phyloP scores from a whole-genome alignment of 2,329 filamentous ascomycete genomes.

The Fusarium lateritium region DNA sequence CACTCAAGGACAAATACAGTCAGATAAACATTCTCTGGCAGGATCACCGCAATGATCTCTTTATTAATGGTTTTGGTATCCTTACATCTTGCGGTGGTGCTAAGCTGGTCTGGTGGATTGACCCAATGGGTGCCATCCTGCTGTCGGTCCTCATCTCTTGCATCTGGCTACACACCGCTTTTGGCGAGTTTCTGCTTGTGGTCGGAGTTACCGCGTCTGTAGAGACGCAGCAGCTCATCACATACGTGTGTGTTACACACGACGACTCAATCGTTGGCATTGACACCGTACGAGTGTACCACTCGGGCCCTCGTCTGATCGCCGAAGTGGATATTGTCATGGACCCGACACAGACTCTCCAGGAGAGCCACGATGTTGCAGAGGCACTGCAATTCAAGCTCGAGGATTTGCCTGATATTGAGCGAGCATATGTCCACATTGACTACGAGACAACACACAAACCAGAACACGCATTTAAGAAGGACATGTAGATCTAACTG shows the following conservation, averaged over 20 bases:
- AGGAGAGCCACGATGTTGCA: slow-evolving; percentile 90
- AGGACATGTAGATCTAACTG: slow-evolving; percentile 64
- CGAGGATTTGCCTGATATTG: slow-evolving; percentile 91
- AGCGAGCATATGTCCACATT: slow-evolving; percentile 95
- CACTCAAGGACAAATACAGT: slow-evolving; percentile 89
- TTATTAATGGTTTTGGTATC: slow-evolving; percentile 95
- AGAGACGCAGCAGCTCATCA: slow-evolving; percentile 91
- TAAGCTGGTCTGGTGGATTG: slow-evolving; percentile 94
- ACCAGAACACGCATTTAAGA: slow-evolving; percentile 81
- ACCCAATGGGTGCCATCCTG: slow-evolving; percentile 90
- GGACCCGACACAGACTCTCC: slow-evolving; percentile 80
- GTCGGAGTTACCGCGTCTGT: slow-evolving; percentile 91
- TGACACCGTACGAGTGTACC: slow-evolving; percentile 95
- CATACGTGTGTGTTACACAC: slow-evolving; percentile 92
- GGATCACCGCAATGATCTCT: slow-evolving; percentile 96
- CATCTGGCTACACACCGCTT: slow-evolving; percentile 89
- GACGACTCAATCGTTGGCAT: slow-evolving; percentile 85
- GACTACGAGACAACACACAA: slow-evolving; percentile 98
- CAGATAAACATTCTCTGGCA: slow-evolving; percentile 95
- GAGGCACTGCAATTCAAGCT: slow-evolving; percentile 95
- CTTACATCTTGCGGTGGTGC: slow-evolving; percentile 91
- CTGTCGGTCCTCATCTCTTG: slow-evolving; percentile 83
- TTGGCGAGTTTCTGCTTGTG: slow-evolving; percentile 89
- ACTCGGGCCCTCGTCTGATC: slow-evolving; percentile 88
- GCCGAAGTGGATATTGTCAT: slow-evolving; percentile 98